These are phyloP conservation scores for Botrytis paeoniae DNA, from an alignment of 2,329 filamentous ascomycete genomes.

Conservation along the genomic window DNA sequence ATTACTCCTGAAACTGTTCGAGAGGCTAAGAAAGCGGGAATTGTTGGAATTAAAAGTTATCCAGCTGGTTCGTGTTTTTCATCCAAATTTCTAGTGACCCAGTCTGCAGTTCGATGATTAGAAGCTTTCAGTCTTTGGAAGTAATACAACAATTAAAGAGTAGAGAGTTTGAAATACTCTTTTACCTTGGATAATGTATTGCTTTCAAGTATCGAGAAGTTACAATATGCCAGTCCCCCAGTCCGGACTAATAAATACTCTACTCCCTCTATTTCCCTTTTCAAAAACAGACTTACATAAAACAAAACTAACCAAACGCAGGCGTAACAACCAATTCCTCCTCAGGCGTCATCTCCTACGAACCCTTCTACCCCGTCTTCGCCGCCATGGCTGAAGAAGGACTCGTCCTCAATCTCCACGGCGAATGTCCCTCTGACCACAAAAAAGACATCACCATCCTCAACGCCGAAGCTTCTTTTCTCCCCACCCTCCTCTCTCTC, in stretches of 20 bases:
- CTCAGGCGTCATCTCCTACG: constrained; percentile 67
- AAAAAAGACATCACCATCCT: constrained; percentile 29
- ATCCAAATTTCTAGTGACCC: background rate
- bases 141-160: background rate
- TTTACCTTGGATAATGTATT: background rate
- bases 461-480: constrained; percentile 64
- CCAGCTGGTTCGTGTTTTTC: constrained; percentile 18
- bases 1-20: constrained; percentile 27
- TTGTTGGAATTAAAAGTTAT: constrained; percentile 27
- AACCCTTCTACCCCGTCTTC: constrained; percentile 73
- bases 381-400: constrained; percentile 79
- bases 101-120: background rate
- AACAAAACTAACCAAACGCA: constrained; percentile 39
- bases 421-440: constrained; percentile 59
- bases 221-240: background rate
- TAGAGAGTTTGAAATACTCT: background rate
- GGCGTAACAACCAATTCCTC: constrained; percentile 64
- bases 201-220: background rate
- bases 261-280: background rate
- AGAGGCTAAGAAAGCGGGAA: constrained; percentile 27
- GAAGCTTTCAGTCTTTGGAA: background rate
- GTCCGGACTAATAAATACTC: background rate
- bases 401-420: constrained; percentile 84
- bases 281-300: constrained; percentile 47
- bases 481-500: constrained; percentile 72